A percentile compares a stretch with the other conserved stretches of the same genome.
Evolutionary conservation across 2,329 filamentous ascomycete species (phyloP).

Genomic region (Colletotrichum spaethianum): DNA sequence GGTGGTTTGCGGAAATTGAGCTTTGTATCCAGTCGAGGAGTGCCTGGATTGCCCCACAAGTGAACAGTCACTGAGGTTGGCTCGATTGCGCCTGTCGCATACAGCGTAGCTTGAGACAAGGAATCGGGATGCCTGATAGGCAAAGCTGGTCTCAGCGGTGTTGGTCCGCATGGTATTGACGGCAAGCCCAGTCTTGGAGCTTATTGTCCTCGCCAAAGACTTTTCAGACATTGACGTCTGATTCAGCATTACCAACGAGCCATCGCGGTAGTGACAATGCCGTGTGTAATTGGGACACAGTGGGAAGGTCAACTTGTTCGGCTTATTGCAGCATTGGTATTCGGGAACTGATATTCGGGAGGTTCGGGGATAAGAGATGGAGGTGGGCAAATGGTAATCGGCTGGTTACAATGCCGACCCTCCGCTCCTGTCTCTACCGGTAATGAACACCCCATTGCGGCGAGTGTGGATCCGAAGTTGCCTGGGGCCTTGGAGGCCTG

Average conservation of each 20-base stretch:
- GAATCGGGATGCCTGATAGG: neutral
- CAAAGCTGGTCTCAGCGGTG: neutral
- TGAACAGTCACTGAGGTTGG: no score
- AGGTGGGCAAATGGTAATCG: neutral
- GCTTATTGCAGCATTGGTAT: no score
- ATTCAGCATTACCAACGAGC: no score
- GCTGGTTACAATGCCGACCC: conserved; percentile 2
- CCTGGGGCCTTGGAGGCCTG: no score
- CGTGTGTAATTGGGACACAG: no score
- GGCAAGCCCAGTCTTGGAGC: neutral
- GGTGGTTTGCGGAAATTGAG: no score
- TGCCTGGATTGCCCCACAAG: no score
- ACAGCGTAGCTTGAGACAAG: neutral
- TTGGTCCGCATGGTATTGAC: neutral
- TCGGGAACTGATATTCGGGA: no score
- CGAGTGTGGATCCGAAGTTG: neutral
- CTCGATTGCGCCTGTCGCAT: no score
- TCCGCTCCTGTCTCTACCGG: neutral
- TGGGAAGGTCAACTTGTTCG: neutral
- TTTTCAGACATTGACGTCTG: neutral
- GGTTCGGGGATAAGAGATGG: neutral
- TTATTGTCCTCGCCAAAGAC: neutral
- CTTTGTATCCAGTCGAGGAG: no score
- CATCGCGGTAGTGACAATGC: no score
- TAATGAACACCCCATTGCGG: neutral